Base-by-base conservation (phyloP, 192 early-diverging fungal species). In the Coemansia sp. region DNA sequence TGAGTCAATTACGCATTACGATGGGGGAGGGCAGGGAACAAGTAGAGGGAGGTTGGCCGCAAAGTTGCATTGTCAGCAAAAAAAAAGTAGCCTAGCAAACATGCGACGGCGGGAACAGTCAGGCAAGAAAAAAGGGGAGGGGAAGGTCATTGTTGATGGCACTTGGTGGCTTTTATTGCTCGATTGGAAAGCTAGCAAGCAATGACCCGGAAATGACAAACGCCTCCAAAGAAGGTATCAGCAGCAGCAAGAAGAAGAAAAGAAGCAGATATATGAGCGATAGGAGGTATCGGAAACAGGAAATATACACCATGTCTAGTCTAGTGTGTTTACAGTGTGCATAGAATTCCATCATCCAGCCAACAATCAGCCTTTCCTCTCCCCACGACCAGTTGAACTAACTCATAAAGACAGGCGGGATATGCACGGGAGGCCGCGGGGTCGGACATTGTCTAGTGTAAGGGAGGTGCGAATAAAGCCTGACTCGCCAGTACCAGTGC, bases 371-470 rank as follows among this genome's bases (percentile, higher is more conserved):
- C 51, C 8, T 27, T 27, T 45, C 48, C 48, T 20, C 48, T 15
- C 51, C 51, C 51, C 51, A 55, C 51, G 24, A 58, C 55, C 55
- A 6, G 17, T 15, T 15, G 29, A 58, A 15, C 24, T 8, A 58
- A 32, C 55, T 29, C 29, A 17, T 58, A 31, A 58, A 58, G 29
- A 17, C 55, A 58, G 29, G 29, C 55, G 55, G 46, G 27, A 29
- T 31, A 58, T 58, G 55, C 55, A 58, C 55, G 29, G 29, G 29
- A 58, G 55, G 55, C 55, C 55, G 55, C 55, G 55, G 55, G 55
- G 55, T 31, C 55, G 13, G 55, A 27, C 29, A 58, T 58, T 58
- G 55, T 58, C 31, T 58, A 50, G 19, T 20, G n/a, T 27, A 27
- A 27, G 46, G 22, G 19, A 20, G 46, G 46, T 58, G 55, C 55